Conservation (phyloP, 768 basidiomycete genomes). For the Xerocomus brunneocitrinus region DNA sequence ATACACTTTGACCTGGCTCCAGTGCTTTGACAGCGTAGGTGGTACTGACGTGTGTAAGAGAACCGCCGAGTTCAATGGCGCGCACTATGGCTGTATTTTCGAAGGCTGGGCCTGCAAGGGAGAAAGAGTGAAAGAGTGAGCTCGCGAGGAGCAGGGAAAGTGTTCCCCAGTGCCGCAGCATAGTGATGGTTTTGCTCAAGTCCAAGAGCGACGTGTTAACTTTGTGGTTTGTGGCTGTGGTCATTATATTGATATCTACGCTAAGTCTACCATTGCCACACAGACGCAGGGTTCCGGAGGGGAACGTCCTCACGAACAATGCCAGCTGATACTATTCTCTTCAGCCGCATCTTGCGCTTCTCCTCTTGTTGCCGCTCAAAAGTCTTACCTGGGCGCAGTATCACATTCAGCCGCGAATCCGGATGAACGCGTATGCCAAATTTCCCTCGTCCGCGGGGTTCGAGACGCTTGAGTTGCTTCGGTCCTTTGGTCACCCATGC, state of each 20-base stretch:
- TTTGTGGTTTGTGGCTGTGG: conserved; percentile 8
- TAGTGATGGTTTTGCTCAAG: conserved; percentile 21
- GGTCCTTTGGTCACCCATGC: conserved; percentile 91
- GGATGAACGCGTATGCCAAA: conserved; percentile 74
- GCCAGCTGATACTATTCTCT: conserved; percentile 75
- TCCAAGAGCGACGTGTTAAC: conserved; percentile 19
- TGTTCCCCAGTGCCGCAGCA: conserved; percentile 44
- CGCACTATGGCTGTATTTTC: conserved; percentile 90
- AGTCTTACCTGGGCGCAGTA: conserved; percentile 80
- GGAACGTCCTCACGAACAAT: conserved; percentile 76
- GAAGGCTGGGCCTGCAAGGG: conserved; percentile 51
- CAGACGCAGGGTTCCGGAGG: conserved; percentile 63
- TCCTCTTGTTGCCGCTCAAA: conserved; percentile 59
- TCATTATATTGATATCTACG: not conserved
- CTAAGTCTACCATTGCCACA: conserved; percentile 67
- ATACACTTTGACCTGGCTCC: conserved; percentile 53
- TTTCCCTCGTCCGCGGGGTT: conserved; percentile 81
- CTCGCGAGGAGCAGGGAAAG: conserved; percentile 42
- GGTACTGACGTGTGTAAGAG: conserved; percentile 83
- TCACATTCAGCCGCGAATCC: conserved; percentile 67
- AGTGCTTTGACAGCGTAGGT: conserved; percentile 81
- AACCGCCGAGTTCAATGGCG: conserved; percentile 84
- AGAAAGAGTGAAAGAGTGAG: conserved; percentile 38
- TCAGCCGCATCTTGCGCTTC: conserved; percentile 63
- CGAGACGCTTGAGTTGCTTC: conserved; percentile 57